These are phyloP conservation scores for Mycena albidolilacea DNA, from an alignment of 768 basidiomycete genomes.

Conservation along the genomic window DNA sequence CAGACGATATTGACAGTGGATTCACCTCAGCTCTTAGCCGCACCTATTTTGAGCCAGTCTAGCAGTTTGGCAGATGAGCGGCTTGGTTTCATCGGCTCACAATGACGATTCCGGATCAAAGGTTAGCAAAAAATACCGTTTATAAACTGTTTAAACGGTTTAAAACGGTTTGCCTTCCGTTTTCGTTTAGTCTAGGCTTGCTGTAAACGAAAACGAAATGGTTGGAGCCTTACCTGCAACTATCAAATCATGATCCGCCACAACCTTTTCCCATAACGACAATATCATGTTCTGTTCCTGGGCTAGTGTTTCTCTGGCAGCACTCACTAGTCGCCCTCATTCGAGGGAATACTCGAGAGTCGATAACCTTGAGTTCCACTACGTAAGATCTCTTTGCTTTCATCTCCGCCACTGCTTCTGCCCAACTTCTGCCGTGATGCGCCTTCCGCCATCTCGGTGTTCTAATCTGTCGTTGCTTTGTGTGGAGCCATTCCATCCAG, in stretches of 20 bases:
- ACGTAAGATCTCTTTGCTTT: background rate
- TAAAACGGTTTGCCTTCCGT: too few relatives aligned
- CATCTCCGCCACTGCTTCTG: constrained; percentile 3
- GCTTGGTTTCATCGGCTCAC: too few relatives aligned
- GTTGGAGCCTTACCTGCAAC: background rate
- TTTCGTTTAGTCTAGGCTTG: too few relatives aligned
- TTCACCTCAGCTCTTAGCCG: too few relatives aligned
- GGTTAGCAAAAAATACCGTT: too few relatives aligned
- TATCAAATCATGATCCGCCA: background rate
- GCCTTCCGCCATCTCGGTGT: background rate
- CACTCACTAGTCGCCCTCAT: background rate
- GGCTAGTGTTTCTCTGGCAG: background rate
- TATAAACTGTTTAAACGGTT: too few relatives aligned
- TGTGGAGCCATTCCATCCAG: constrained; percentile 17
- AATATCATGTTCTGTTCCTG: constrained; percentile 1
- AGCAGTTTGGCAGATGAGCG: too few relatives aligned
- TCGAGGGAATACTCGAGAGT: constrained; percentile 1
- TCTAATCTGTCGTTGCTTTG: constrained; percentile 11
- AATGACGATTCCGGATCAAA: too few relatives aligned
- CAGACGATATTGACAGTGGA: too few relatives aligned
- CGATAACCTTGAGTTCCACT: constrained; percentile 9
- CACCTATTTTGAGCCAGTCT: too few relatives aligned
- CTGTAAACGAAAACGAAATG: too few relatives aligned
- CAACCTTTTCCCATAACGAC: background rate
- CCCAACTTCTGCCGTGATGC: background rate